These are phyloP conservation scores for Aquilaria sinensis DNA, from an alignment of 345 rosid species.

Conservation along the genomic window DNA sequence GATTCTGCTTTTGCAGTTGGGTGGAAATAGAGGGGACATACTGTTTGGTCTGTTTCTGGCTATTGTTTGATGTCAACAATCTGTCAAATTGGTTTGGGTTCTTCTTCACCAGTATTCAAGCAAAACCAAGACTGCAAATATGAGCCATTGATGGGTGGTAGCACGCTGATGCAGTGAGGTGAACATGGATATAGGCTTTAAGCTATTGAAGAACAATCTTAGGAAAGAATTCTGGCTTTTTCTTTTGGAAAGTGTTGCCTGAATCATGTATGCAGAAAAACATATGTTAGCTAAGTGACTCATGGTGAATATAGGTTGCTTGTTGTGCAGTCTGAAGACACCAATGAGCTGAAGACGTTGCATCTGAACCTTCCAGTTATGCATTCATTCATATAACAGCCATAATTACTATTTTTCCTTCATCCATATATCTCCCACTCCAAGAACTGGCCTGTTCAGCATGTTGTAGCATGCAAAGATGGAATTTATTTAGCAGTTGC, in stretches of 20 bases:
- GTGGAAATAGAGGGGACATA: slow-evolving; percentile 93
- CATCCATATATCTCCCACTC: slow-evolving; percentile 42
- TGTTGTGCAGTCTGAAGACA: slow-evolving; percentile 95
- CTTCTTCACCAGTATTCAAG: slow-evolving; percentile 78
- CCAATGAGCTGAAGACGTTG: slow-evolving; percentile 80
- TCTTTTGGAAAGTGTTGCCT: slow-evolving; percentile 96
- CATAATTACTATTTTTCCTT: slow-evolving; percentile 9
- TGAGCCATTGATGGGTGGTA: slow-evolving; percentile 88
- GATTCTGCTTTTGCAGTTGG: slow-evolving; percentile 99
- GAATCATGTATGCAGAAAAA: slow-evolving; percentile 86
- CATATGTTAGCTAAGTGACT: slow-evolving; percentile 87
- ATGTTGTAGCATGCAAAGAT: slow-evolving; percentile 96
- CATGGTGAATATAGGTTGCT: slow-evolving; percentile 96
- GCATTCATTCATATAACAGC: slow-evolving; percentile 16
- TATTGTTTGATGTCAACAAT: slow-evolving; percentile 97
- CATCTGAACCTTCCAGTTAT: slow-evolving; percentile 94
- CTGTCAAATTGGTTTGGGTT: slow-evolving; percentile 84
- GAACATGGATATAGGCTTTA: slow-evolving; percentile 87
- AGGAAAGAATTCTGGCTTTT: slow-evolving; percentile 84
- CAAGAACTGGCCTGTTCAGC: slow-evolving; percentile 95
- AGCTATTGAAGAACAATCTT: slow-evolving; percentile 81
- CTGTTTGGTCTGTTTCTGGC: slow-evolving; percentile 98
- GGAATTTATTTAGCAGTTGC: slow-evolving; percentile 95
- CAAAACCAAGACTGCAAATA: slow-evolving; percentile 67
- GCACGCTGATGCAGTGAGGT: slow-evolving; percentile 93